Percentiles rank a stretch among this genome's conserved stretches.
phyloP scores from a whole-genome alignment of 495 filamentous ascomycete genomes.

The Bathelium albidoporum region DNA sequence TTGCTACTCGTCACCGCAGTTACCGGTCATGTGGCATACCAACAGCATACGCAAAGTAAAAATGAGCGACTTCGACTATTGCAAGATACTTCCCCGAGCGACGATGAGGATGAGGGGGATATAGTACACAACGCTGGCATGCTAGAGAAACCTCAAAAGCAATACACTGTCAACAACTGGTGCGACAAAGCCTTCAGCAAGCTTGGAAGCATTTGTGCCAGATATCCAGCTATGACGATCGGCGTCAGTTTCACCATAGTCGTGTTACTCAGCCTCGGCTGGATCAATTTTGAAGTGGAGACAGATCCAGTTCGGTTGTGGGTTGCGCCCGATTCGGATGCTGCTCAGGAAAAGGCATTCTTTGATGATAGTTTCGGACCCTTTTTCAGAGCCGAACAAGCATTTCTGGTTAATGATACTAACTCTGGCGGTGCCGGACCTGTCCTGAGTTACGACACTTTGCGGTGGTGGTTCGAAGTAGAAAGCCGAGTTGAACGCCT shows the following conservation, averaged over 20 bases:
- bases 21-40: slow-evolving; percentile 63
- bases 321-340: slow-evolving; percentile 86
- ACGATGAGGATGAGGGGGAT: slow-evolving; percentile 84
- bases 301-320: slow-evolving; percentile 82
- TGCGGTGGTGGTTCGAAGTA: slow-evolving; percentile 90
- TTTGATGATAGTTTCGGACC: slow-evolving; percentile 94
- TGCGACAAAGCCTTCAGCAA: slow-evolving; percentile 69
- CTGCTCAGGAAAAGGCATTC: slow-evolving; percentile 85
- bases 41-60: slow-evolving; percentile 57
- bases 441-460: slow-evolving; percentile 75
- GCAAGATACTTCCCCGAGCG: slow-evolving; percentile 70
- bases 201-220: slow-evolving; percentile 73
- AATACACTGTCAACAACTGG: slow-evolving; percentile 68
- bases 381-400: slow-evolving; percentile 89
- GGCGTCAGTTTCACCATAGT: slow-evolving; percentile 57
- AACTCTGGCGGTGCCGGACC: slow-evolving; percentile 51
- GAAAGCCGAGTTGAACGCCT: slow-evolving; percentile 62
- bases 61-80: slow-evolving; percentile 76
- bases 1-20: slow-evolving; percentile 53
- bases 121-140: slow-evolving; percentile 61
- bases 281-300: slow-evolving; percentile 77
- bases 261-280: slow-evolving; percentile 67
- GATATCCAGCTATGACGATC: slow-evolving; percentile 79
- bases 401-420: slow-evolving; percentile 86
- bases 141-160: slow-evolving; percentile 56